These are phyloP conservation scores for Colletotrichum orchidophilum DNA, from an alignment of 2,329 filamentous ascomycete genomes.

Conservation along the genomic window DNA sequence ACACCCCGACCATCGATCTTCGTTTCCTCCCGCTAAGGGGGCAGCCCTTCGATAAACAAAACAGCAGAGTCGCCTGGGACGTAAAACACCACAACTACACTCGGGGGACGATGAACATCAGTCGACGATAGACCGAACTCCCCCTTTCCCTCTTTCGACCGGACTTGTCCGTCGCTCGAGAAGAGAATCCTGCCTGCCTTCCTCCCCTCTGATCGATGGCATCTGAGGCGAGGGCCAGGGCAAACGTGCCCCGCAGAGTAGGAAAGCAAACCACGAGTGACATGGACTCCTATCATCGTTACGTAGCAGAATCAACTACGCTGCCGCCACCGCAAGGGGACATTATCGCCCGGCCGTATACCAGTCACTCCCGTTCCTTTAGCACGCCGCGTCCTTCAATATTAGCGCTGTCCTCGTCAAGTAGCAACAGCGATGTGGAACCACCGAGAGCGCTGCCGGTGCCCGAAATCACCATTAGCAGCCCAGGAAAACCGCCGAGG, in stretches of 20 bases:
- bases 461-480: conserved; percentile 24
- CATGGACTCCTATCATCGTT: conserved; percentile 35
- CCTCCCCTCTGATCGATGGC: conserved; percentile 23
- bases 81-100: not conserved
- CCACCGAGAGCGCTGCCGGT: not conserved
- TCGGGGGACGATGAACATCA: conserved; percentile 17
- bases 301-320: conserved; percentile 29
- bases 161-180: not conserved
- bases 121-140: conserved; percentile 3
- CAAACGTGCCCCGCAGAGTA: conserved; percentile 33
- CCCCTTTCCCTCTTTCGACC: not conserved
- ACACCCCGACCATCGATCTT: conserved; percentile 19
- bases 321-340: not conserved
- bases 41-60: conserved; percentile 10
- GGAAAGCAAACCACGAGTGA: conserved; percentile 29
- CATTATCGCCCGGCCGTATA: conserved; percentile 21
- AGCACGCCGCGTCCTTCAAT: conserved; percentile 28
- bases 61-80: not conserved
- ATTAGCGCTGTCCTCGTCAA: not conserved
- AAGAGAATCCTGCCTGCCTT: not conserved
- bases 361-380: conserved; percentile 30
- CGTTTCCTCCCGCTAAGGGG: conserved; percentile 2
- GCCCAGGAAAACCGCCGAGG: conserved; percentile 5
- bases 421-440: not conserved
- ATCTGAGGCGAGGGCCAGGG: conserved; percentile 29